phyloP scores from a whole-genome alignment of 495 filamentous ascomycete genomes.

The Trichocladium antarcticum region DNA sequence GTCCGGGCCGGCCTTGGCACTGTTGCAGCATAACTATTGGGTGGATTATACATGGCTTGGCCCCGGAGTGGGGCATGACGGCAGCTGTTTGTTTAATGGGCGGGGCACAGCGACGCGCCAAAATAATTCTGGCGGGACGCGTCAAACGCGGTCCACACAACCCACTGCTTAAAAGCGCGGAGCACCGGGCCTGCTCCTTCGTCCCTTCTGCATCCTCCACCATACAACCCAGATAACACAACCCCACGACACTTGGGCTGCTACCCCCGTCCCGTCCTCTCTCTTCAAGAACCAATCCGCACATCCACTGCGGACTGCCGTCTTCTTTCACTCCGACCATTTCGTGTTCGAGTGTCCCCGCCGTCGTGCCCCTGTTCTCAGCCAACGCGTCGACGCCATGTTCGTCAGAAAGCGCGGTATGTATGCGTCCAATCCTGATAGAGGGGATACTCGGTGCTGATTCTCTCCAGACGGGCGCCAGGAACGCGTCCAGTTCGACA shows the following conservation, averaged over 20 bases:
- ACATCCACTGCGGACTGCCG: not conserved
- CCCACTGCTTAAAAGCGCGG: slow-evolving; percentile 12
- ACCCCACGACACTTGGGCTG: not conserved
- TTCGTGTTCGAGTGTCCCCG: not conserved
- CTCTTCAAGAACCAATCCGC: not conserved
- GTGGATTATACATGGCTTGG: not conserved
- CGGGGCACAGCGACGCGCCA: slow-evolving; percentile 13
- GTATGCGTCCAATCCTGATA: slow-evolving; percentile 12
- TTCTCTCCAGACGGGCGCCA: slow-evolving; percentile 76
- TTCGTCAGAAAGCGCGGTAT: slow-evolving; percentile 51
- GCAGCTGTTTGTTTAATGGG: slow-evolving; percentile 16
- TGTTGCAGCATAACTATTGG: not conserved
- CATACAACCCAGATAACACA: not conserved
- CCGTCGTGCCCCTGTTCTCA: not conserved
- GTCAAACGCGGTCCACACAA: slow-evolving; percentile 16
- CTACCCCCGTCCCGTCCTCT: not conserved
- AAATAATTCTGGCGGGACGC: slow-evolving; percentile 12
- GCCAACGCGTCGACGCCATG: slow-evolving; percentile 30
- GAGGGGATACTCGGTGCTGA: slow-evolving; percentile 14
- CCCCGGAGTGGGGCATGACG: not conserved
- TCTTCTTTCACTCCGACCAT: not conserved
- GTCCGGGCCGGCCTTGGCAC: no score
- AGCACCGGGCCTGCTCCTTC: not conserved
- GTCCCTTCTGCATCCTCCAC: slow-evolving; percentile 15
- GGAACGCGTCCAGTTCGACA: slow-evolving; percentile 99